phyloP scores from a whole-genome alignment of 2,329 filamentous ascomycete species.

The Fusarium cyanostomum region DNA sequence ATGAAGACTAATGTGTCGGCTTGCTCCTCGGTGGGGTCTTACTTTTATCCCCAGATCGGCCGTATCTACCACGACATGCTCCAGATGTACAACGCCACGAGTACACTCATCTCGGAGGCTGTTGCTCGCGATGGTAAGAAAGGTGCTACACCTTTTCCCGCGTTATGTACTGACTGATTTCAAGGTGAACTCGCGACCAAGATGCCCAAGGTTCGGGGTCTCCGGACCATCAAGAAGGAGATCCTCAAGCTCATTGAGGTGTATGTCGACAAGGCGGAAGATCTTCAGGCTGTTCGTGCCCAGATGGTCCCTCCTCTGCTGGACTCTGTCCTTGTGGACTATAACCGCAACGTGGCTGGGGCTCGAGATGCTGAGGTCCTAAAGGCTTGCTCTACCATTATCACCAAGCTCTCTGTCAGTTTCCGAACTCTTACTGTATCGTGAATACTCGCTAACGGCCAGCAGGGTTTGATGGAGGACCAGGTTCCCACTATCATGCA shows the following conservation, averaged over 20 bases:
- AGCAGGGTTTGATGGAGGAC: slow-evolving; percentile 92
- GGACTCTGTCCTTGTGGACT: slow-evolving; percentile 93
- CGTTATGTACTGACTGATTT: slow-evolving; percentile 45
- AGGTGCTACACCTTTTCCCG: slow-evolving; percentile 20
- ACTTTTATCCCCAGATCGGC: slow-evolving; percentile 98
- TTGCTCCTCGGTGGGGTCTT: slow-evolving; percentile 93
- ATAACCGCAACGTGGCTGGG: slow-evolving; percentile 95
- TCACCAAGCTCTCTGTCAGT: slow-evolving; percentile 92
- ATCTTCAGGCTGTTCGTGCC: slow-evolving; percentile 88
- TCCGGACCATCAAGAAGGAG: slow-evolving; percentile 99
- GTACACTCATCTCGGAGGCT: slow-evolving; percentile 91
- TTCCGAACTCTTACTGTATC: background rate
- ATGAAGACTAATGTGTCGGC: slow-evolving; percentile 99
- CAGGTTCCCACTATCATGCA: slow-evolving; percentile 98
- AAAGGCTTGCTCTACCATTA: slow-evolving; percentile 97
- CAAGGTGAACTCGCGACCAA: slow-evolving; percentile 91
- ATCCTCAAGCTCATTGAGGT: slow-evolving; percentile 98
- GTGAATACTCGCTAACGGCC: slow-evolving; percentile 11
- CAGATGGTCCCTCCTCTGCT: slow-evolving; percentile 96
- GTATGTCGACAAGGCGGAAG: slow-evolving; percentile 97
- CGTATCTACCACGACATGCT: slow-evolving; percentile 99
- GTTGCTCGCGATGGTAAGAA: slow-evolving; percentile 80
- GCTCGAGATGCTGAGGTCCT: slow-evolving; percentile 96
- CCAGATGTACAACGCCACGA: slow-evolving; percentile 98
- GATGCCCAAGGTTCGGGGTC: slow-evolving; percentile 93